Conservation (phyloP, 495 filamentous ascomycete species). For the Aspergillus egyptiacus region DNA sequence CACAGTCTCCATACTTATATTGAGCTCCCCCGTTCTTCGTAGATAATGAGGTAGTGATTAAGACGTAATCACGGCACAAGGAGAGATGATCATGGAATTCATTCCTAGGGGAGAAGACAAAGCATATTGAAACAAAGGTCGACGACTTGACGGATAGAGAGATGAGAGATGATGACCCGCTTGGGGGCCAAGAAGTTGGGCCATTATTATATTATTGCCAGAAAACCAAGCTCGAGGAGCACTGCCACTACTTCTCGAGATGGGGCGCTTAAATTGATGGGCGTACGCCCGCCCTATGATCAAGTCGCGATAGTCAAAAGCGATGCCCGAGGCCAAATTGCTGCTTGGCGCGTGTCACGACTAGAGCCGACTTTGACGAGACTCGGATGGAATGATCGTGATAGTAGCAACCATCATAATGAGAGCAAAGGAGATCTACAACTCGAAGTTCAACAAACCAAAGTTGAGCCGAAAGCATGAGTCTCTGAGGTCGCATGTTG, state of each 20-base stretch:
- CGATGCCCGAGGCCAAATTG: no score
- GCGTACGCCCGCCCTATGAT: slow-evolving; percentile 1
- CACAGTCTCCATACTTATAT: slow-evolving; percentile 46
- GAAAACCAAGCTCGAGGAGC: not conserved
- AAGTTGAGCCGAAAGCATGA: no score
- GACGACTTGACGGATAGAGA: not conserved
- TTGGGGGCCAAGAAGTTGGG: slow-evolving; percentile 4
- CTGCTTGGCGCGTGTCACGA: no score
- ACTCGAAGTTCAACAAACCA: no score
- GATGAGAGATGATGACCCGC: not conserved
- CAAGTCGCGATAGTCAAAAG: not conserved
- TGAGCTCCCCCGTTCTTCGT: not conserved
- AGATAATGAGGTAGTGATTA: not conserved
- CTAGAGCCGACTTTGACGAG: no score
- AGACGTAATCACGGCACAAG: not conserved
- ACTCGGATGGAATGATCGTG: no score
- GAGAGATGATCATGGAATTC: not conserved
- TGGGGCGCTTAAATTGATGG: slow-evolving; percentile 7
- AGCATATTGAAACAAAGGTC: no score
- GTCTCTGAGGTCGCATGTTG: no score
- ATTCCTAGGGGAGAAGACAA: no score
- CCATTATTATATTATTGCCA: slow-evolving; percentile 7
- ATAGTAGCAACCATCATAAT: no score
- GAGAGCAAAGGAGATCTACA: no score
- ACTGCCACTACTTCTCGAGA: slow-evolving; percentile 16